A percentile compares a stretch with the other conserved stretches of the same genome.
Evolutionary conservation across 768 basidiomycete species (phyloP).

Genomic region (Cantharellus anzutake): DNA sequence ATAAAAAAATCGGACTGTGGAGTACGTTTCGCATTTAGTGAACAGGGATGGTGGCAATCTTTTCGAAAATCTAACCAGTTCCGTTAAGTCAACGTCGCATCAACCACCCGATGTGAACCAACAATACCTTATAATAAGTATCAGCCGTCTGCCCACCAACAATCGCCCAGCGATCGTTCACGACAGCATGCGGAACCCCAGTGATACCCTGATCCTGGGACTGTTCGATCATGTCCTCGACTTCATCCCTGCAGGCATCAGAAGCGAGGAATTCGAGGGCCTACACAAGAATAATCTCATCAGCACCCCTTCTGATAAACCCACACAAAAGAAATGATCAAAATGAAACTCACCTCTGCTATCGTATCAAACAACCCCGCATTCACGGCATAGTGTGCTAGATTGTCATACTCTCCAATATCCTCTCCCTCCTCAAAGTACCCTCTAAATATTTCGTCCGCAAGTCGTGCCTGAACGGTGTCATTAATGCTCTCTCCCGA

Average conservation of each 20-base stretch:
- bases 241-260: conserved; percentile 43
- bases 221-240: conserved; percentile 39
- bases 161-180: conserved; percentile 61
- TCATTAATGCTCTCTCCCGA: conserved; percentile 18
- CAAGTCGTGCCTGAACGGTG: conserved; percentile 33
- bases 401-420: conserved; percentile 36
- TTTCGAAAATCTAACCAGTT: too few species aligned
- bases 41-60: too few species aligned
- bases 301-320: background rate
- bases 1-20: too few species aligned
- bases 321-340: background rate
- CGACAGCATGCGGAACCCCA: conserved; percentile 64
- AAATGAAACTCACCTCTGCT: conserved; percentile 29
- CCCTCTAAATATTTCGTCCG: conserved; percentile 42
- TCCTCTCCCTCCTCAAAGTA: conserved; percentile 48
- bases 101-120: background rate
- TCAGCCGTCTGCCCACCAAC: conserved; percentile 56
- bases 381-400: conserved; percentile 38
- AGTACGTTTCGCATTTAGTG: too few species aligned
- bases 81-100: background rate
- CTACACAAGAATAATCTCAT: conserved; percentile 18
- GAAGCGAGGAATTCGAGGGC: conserved; percentile 45
- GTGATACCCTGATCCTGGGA: conserved; percentile 49
- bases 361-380: conserved; percentile 34
- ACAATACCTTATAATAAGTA: conserved; percentile 40